Conservation (phyloP, 139 green algal genomes). For the Prasinococcaceae sp. region DNA sequence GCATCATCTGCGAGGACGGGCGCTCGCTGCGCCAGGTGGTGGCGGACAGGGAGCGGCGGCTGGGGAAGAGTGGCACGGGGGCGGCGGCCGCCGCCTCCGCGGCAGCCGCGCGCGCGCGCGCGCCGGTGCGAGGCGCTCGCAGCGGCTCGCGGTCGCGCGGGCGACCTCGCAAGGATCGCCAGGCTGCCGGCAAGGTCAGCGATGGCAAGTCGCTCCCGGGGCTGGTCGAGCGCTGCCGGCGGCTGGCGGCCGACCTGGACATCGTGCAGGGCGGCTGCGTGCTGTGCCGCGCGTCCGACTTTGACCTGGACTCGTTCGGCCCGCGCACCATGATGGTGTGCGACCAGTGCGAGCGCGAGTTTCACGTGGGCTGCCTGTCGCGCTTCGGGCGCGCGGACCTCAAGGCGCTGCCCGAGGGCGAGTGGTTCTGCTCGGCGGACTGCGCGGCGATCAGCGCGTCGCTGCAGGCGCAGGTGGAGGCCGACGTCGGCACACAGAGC, state of each 20-base stretch:
- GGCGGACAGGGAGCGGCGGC: neutral
- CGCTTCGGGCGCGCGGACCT: conserved; percentile 29
- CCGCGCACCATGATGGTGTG: conserved; percentile 82
- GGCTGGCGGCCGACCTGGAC: conserved; percentile 27
- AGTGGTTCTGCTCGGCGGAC: conserved; percentile 72
- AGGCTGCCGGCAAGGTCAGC: neutral
- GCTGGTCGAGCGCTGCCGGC: conserved; percentile 7
- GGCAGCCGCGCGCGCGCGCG: too few relatives aligned
- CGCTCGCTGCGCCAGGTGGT: conserved; percentile 38
- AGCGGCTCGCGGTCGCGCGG: too few relatives aligned
- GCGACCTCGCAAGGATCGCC: neutral
- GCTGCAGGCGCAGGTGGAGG: conserved; percentile 31
- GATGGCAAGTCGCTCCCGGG: neutral
- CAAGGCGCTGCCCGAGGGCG: conserved; percentile 36
- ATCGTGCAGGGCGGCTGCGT: conserved; percentile 50
- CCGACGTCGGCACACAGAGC: too few relatives aligned
- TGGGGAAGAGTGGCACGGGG: too few relatives aligned
- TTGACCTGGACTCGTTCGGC: conserved; percentile 56
- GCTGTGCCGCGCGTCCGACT: conserved; percentile 55
- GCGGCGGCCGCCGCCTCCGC: too few relatives aligned
- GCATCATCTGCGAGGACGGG: conserved; percentile 47
- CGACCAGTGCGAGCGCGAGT: conserved; percentile 90
- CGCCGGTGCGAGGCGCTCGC: too few relatives aligned
- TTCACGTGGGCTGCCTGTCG: conserved; percentile 63
- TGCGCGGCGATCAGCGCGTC: conserved; percentile 37